These are phyloP conservation scores for Cyclaneusma minus DNA, from an alignment of 2,329 filamentous ascomycete genomes.

Conservation along the genomic window DNA sequence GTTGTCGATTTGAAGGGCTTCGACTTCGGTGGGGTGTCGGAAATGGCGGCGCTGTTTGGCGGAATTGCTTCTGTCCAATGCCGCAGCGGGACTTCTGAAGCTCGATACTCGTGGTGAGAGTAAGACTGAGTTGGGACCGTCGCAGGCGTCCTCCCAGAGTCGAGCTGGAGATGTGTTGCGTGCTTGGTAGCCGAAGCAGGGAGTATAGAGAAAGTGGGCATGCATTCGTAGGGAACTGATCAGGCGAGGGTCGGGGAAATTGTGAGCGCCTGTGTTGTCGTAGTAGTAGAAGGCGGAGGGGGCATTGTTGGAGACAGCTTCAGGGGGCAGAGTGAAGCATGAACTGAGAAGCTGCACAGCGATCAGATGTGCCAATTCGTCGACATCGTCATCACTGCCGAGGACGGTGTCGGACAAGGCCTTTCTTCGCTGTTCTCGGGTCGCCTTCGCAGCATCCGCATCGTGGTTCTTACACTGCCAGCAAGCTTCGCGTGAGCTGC, in stretches of 20 bases:
- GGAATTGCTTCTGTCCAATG: no score
- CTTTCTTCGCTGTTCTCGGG: no score
- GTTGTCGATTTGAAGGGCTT: no score
- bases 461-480: no score
- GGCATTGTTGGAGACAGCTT: slow-evolving; percentile 4
- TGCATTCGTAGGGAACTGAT: slow-evolving; percentile 19
- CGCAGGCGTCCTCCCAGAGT: slow-evolving; percentile 9
- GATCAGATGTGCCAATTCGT: slow-evolving; percentile 16
- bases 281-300: slow-evolving; percentile 4
- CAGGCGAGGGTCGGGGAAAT: slow-evolving; percentile 11
- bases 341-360: slow-evolving; percentile 16
- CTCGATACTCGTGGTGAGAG: no score
- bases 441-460: no score
- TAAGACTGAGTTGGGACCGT: slow-evolving; percentile 4
- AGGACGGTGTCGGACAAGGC: slow-evolving; percentile 12
- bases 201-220: slow-evolving; percentile 16
- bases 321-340: slow-evolving; percentile 17
- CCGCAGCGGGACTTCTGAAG: no score
- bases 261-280: slow-evolving; percentile 2
- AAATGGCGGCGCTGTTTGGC: no score
- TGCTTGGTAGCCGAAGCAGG: slow-evolving; percentile 17
- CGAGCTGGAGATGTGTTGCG: slow-evolving; percentile 15
- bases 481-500: no score
- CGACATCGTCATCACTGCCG: slow-evolving; percentile 6
- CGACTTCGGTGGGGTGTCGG: no score